Evolutionary conservation across 2,329 filamentous ascomycete genomes (phyloP).

Genomic region (Apiospora sp.): DNA sequence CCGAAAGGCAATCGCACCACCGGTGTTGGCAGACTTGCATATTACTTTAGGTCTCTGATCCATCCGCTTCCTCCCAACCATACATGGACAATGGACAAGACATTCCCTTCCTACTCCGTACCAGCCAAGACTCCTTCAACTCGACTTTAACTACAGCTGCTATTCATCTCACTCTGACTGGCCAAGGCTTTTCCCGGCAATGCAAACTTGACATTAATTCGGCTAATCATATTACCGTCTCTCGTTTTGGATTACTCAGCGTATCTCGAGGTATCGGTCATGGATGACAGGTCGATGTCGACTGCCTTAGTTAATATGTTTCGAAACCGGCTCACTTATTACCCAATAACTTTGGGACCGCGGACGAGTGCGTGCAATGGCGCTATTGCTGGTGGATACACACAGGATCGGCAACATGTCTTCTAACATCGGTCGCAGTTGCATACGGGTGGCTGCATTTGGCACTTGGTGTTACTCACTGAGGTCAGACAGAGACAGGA

Average conservation of each 20-base stretch:
- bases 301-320: not conserved
- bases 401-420: slow-evolving; percentile 5
- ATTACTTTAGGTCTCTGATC: not conserved
- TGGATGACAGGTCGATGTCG: not conserved
- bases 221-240: not conserved
- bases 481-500: slow-evolving; percentile 9
- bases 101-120: not conserved
- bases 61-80: slow-evolving; percentile 8
- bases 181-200: not conserved
- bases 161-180: not conserved
- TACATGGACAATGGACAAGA: not conserved
- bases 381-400: not conserved
- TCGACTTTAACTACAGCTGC: no score
- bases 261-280: not conserved
- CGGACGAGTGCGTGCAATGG: not conserved
- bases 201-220: not conserved
- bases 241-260: not conserved
- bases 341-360: slow-evolving; percentile 2
- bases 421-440: not conserved
- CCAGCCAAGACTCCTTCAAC: not conserved
- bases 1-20: slow-evolving; percentile 1
- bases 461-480: not conserved
- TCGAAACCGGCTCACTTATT: slow-evolving; percentile 11
- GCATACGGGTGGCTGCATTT: slow-evolving; percentile 10
- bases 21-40: not conserved